Percentiles rank a stretch among this genome's conserved stretches.
Conservation (phyloP, 169 alveolate genomes). For the Blepharisma undulans region DNA sequence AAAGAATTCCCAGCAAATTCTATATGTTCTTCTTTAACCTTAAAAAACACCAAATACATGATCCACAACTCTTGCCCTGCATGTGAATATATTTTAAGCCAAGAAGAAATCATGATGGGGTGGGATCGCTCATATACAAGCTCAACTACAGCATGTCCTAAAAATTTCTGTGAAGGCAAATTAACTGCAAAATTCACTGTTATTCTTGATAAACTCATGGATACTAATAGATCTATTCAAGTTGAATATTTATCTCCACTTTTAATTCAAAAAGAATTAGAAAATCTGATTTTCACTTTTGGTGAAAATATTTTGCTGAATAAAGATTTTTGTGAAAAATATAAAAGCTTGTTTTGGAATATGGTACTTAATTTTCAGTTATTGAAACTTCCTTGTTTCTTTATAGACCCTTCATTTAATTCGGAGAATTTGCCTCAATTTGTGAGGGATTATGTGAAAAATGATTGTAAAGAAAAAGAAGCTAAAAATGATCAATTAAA, state of each 20-base stretch:
- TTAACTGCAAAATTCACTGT: slow-evolving; percentile 29
- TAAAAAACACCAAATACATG: not conserved
- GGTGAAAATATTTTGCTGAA: slow-evolving; percentile 3
- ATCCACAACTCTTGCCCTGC: slow-evolving; percentile 20
- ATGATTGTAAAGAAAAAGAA: not conserved
- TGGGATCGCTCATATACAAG: slow-evolving; percentile 34
- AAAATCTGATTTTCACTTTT: slow-evolving; percentile 23
- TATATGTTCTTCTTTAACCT: not conserved
- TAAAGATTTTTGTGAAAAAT: slow-evolving; percentile 37
- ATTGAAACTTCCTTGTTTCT: slow-evolving; percentile 24
- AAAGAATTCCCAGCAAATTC: slow-evolving; percentile 12
- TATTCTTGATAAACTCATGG: not conserved
- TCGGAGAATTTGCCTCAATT: slow-evolving; percentile 5
- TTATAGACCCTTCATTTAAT: not conserved
- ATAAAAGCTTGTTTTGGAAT: slow-evolving; percentile 25
- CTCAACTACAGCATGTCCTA: slow-evolving; percentile 29
- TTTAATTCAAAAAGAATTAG: slow-evolving; percentile 21
- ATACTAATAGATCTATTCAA: not conserved
- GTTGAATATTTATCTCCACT: slow-evolving; percentile 35
- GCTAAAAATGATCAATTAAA: not conserved
- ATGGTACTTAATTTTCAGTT: not conserved
- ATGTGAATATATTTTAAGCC: slow-evolving; percentile 28
- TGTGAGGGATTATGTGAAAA: slow-evolving; percentile 1
- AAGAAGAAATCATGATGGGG: slow-evolving; percentile 40
- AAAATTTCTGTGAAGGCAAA: not conserved